These are phyloP conservation scores for Globisporangium yorkense DNA, from an alignment of 352 stramenopile genomes.

Conservation along the genomic window DNA sequence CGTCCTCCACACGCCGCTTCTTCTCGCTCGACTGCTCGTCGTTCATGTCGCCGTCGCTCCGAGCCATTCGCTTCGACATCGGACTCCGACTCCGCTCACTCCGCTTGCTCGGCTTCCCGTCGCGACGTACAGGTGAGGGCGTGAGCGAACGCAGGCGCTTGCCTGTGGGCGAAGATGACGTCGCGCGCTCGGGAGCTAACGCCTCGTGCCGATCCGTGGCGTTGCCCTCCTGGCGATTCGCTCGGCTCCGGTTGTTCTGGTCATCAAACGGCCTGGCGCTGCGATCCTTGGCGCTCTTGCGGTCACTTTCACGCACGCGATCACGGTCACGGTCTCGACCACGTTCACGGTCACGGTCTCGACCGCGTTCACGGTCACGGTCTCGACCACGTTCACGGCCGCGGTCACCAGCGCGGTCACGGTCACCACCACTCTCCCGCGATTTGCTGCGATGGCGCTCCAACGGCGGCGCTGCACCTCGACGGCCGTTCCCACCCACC, in stretches of 20 bases:
- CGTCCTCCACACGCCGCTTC: constrained; percentile 16
- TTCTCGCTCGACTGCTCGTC: constrained; percentile 1
- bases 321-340: background rate
- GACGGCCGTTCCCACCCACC: constrained; percentile 11
- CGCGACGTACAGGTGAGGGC: constrained; percentile 27
- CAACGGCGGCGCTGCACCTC: background rate
- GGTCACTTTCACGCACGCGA: background rate
- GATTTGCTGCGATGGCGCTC: constrained; percentile 8
- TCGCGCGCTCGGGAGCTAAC: background rate
- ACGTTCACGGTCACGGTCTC: constrained; percentile 1
- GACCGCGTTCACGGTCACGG: background rate
- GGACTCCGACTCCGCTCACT: constrained; percentile 6
- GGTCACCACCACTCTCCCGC: constrained; percentile 3
- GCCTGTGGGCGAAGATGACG: background rate
- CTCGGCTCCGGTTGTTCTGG: constrained; percentile 31
- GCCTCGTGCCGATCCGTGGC: background rate
- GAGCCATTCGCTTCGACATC: constrained; percentile 3
- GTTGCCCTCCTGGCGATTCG: constrained; percentile 22
- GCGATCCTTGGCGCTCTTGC: constrained; percentile 18
- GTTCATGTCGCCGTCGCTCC: background rate
- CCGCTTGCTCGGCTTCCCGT: background rate
- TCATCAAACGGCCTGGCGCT: constrained; percentile 13
- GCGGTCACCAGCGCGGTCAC: background rate
- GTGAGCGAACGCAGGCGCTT: constrained; percentile 27
- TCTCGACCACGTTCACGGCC: background rate